Conservation (phyloP, 169 alveolate species). For the Plasmodium sp. region DNA sequence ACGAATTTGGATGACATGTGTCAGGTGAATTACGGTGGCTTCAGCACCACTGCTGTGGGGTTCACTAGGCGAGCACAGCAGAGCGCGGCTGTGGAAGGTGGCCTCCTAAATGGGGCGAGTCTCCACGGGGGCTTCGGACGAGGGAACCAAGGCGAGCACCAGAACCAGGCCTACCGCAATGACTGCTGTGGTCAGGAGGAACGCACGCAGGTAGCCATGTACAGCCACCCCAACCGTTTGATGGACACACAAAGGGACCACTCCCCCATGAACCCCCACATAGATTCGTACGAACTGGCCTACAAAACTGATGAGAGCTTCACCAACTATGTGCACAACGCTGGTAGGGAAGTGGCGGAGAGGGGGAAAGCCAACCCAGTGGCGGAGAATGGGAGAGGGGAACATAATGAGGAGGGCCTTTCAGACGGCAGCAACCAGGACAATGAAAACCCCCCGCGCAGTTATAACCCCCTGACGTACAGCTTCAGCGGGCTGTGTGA, state of each 20-base stretch:
- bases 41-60: neutral
- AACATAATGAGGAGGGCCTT: neutral
- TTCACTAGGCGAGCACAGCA: neutral
- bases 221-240: neutral
- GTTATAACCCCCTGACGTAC: neutral
- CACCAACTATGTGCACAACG: neutral
- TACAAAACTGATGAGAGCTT: slow-evolving; percentile 28
- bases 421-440: neutral
- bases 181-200: neutral
- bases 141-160: neutral
- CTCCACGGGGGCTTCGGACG: neutral
- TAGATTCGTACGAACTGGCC: slow-evolving; percentile 23
- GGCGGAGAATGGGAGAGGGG: neutral
- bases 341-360: neutral
- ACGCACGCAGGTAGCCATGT: neutral
- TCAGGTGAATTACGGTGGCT: neutral
- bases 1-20: neutral
- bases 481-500: neutral
- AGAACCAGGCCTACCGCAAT: neutral
- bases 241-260: neutral
- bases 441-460: neutral
- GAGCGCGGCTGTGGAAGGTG: neutral
- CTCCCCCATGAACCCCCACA: neutral
- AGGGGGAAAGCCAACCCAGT: neutral
- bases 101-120: neutral